Evolutionary conservation across 345 rosid genomes (phyloP).

Genomic region (Durio zibethinus): DNA sequence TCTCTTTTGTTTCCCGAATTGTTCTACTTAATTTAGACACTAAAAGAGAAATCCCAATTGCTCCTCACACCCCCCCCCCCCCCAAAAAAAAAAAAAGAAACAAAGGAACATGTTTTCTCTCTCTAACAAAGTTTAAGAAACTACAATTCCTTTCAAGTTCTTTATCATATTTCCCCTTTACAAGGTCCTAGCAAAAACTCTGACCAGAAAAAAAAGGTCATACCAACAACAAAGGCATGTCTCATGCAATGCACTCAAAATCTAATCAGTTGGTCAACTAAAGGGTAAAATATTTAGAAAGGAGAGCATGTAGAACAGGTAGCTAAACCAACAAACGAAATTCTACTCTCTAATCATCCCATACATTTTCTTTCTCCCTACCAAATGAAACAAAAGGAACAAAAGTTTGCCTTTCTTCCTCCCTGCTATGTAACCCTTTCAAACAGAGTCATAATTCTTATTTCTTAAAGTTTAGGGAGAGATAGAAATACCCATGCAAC

Average conservation of each 20-base stretch:
- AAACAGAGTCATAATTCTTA: background rate
- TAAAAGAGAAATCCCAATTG: background rate
- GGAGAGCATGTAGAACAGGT: background rate
- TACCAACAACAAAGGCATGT: background rate
- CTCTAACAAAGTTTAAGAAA: background rate
- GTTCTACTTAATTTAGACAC: background rate
- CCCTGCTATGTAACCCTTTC: background rate
- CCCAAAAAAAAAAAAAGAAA: too few species aligned
- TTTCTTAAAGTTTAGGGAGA: background rate
- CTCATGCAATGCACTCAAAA: background rate
- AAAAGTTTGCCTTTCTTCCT: background rate
- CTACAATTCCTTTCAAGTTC: background rate
- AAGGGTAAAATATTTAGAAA: background rate
- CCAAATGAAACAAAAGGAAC: background rate
- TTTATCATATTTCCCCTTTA: background rate
- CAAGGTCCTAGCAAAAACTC: background rate
- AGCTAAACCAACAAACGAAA: background rate
- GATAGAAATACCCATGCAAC: background rate
- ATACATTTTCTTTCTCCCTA: background rate
- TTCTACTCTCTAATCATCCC: background rate
- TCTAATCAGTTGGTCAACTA: background rate
- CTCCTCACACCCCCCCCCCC: background rate
- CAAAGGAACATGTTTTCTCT: background rate
- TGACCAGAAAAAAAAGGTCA: background rate
- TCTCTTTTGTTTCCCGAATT: background rate